phyloP scores from a whole-genome alignment of 768 basidiomycete species.

The Daedaleopsis nitida region DNA sequence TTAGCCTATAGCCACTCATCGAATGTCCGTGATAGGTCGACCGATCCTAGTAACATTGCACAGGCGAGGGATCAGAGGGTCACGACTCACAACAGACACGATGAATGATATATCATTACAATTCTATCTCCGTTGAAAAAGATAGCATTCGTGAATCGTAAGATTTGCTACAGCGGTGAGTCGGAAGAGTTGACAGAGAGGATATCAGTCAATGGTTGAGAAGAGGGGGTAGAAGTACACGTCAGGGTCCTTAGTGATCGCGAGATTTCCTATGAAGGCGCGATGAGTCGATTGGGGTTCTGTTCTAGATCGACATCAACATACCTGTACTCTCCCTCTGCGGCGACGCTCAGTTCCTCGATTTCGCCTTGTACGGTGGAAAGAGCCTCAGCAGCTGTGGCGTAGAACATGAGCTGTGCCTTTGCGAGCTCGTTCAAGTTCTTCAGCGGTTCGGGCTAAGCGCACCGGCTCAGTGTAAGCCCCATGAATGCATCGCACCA shows the following conservation, averaged over 20 bases:
- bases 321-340: conserved; percentile 94
- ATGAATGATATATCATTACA: not conserved
- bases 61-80: too few species aligned
- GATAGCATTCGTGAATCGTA: not conserved
- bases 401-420: conserved; percentile 82
- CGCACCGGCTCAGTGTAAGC: conserved; percentile 1
- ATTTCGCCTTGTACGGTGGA: conserved; percentile 87
- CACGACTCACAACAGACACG: too few species aligned
- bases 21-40: too few species aligned
- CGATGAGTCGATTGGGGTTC: not conserved
- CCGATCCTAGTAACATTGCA: too few species aligned
- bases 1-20: too few species aligned
- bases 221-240: not conserved
- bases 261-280: conserved; percentile 69
- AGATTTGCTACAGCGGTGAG: not conserved
- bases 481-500: not conserved
- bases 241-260: conserved; percentile 61
- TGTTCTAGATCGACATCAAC: not conserved
- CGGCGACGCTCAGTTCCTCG: conserved; percentile 89
- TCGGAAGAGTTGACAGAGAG: not conserved
- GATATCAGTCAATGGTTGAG: not conserved
- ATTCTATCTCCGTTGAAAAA: not conserved
- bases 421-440: conserved; percentile 91
- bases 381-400: conserved; percentile 77
- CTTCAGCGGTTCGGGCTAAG: conserved; percentile 92